Evolutionary conservation across 768 basidiomycete genomes (phyloP).

Genomic region (Russula compacta): DNA sequence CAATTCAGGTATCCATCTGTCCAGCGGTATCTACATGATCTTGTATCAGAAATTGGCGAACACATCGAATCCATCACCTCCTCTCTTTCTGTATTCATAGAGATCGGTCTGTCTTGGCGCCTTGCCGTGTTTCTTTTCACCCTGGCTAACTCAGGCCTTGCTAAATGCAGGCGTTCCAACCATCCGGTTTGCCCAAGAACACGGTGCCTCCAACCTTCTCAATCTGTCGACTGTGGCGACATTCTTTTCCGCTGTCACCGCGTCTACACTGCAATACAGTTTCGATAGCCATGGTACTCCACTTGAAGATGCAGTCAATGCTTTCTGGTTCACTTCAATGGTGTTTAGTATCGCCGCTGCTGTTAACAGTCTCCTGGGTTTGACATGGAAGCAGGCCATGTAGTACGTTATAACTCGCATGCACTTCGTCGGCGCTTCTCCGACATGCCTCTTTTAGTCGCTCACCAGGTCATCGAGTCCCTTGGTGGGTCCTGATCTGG

Average conservation of each 20-base stretch:
- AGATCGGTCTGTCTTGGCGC: conserved; percentile 46
- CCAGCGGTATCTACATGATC: conserved; percentile 65
- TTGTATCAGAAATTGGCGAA: conserved; percentile 65
- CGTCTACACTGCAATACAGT: conserved; percentile 64
- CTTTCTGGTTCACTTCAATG: conserved; percentile 65
- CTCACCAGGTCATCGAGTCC: conserved; percentile 65
- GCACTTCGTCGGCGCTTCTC: background rate
- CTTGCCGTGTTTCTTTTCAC: background rate
- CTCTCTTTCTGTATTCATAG: conserved; percentile 64
- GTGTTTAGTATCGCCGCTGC: conserved; percentile 73
- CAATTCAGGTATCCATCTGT: conserved; percentile 68
- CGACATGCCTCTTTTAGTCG: conserved; percentile 36
- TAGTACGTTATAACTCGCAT: conserved; percentile 43
- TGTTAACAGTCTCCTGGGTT: conserved; percentile 65
- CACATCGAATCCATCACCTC: conserved; percentile 62
- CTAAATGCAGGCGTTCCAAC: conserved; percentile 53
- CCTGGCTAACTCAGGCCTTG: background rate
- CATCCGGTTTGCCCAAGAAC: conserved; percentile 68
- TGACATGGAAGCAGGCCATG: conserved; percentile 78
- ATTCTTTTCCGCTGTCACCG: conserved; percentile 69
- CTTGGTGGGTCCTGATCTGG: conserved; percentile 82
- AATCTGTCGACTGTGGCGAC: conserved; percentile 72
- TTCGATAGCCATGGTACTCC: conserved; percentile 34
- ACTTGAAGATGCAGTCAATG: conserved; percentile 49
- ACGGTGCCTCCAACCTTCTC: conserved; percentile 57